Evolutionary conservation across 192 early-diverging fungal species (phyloP), one percentile per base, ranked within the genome.

Genomic region (Mortierella antarctica): DNA sequence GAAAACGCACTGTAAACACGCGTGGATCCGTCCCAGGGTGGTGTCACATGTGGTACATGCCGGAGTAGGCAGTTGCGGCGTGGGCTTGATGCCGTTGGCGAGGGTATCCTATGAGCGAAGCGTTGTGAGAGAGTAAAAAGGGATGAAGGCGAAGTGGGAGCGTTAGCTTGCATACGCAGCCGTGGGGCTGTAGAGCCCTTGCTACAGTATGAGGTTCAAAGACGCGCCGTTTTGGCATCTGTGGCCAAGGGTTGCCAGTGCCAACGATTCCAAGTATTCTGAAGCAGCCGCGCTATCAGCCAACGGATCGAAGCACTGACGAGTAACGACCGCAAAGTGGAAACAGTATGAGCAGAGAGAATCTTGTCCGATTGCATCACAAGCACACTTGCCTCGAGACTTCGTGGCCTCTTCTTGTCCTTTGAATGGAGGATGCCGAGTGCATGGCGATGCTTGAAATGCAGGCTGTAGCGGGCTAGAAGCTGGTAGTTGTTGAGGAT

Each of bases 1-100:
- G 73, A 74, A 90, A 45, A 93, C 91, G 79, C 96, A 98, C 45
- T 94, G 87, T 11, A 97, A 82, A 67, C 96, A 97, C 6, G 87
- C 92, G 73, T 97, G 95, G 56, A 97, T 86, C 7, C 92, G 72
- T 79, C 87, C 86, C 23, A 84, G 67, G 4, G 86, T 70, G 17
- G 87, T 84, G n/a, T 88, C 83, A 65, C 92, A 93, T 7, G 81
- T 67, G 17, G 74, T 65, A 60, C 92, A 93, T 8, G 83, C 70
- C 1, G 91, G 90, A 42, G 84, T 79, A 12, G 91, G 90, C 71
- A 93, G 73, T 69, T 86, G 76, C 50, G 62, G 69, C 13, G 49
- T 52, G 10, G 68, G 21, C 42, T 79, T 79, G 47, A 57, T 39
- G 20, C 20, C 21, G 41, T 56, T 45, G 13, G 47, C 8, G 31